Evolutionary conservation across 2,329 filamentous ascomycete genomes (phyloP).

Genomic region (Diplodia intermedia): DNA sequence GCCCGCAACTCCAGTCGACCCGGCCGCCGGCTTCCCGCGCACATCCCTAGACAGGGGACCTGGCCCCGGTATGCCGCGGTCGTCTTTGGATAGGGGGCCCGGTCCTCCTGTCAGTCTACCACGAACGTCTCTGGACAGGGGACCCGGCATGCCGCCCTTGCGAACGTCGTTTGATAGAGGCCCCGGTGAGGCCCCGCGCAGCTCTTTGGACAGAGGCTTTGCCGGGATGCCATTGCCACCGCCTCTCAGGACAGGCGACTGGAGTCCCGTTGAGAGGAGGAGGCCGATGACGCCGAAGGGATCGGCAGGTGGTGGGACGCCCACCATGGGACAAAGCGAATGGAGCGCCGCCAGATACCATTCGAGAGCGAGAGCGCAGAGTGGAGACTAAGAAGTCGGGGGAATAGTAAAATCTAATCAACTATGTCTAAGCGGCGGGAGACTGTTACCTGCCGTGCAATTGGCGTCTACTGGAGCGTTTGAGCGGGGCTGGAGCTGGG

Average conservation of each 20-base stretch:
- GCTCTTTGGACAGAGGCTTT: conserved; percentile 12
- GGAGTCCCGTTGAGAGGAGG: conserved; percentile 15
- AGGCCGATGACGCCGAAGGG: conserved; percentile 24
- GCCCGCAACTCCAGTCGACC: neutral
- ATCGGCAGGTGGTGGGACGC: conserved; percentile 14
- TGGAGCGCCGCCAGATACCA: conserved; percentile 25
- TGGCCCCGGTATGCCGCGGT: neutral
- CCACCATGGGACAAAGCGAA: conserved; percentile 22
- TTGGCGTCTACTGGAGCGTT: neutral
- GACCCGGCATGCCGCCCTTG: conserved; percentile 17
- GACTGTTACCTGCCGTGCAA: neutral
- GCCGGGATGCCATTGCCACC: conserved; percentile 15
- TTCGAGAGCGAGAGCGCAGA: conserved; percentile 21
- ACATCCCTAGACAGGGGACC: conserved; percentile 1
- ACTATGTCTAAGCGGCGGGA: neutral
- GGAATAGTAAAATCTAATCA: neutral
- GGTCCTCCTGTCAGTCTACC: neutral
- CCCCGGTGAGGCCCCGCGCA: conserved; percentile 6
- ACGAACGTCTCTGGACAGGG: conserved; percentile 13
- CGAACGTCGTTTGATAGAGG: conserved; percentile 19
- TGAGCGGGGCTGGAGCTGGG: neutral
- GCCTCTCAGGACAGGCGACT: conserved; percentile 24
- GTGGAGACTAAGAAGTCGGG: neutral
- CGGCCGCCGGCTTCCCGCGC: neutral
- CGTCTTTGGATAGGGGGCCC: neutral